phyloP scores from a whole-genome alignment of 2,329 filamentous ascomycete species.

The Claviceps africana region DNA sequence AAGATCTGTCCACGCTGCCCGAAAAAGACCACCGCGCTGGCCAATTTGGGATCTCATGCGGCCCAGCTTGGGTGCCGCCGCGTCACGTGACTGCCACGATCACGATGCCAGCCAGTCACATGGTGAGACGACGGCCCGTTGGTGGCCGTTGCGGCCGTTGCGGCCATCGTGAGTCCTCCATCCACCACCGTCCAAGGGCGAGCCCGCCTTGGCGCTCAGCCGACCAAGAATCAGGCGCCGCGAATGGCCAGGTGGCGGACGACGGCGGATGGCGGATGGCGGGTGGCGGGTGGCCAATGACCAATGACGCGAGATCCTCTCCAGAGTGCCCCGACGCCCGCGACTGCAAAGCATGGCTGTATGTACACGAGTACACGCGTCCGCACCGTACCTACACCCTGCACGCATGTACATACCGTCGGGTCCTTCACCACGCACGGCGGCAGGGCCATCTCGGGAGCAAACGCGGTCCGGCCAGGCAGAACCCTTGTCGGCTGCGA shows the following conservation, averaged over 20 bases:
- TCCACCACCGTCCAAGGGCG: background rate
- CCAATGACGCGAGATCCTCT: background rate
- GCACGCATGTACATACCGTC: too few species aligned
- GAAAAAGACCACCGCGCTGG: background rate
- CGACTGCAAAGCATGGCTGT: too few species aligned
- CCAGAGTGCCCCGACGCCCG: background rate
- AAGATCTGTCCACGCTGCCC: background rate
- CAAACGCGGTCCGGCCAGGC: slow-evolving; percentile 8
- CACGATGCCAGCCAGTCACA: background rate
- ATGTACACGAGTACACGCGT: too few species aligned
- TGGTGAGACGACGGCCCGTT: background rate
- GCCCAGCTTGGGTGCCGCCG: background rate
- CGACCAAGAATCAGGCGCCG: background rate
- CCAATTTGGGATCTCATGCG: background rate
- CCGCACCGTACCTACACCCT: too few species aligned
- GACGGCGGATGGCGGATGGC: too few species aligned
- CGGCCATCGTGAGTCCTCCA: background rate
- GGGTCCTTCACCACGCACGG: background rate
- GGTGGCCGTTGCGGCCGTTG: too few species aligned
- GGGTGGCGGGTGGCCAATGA: background rate
- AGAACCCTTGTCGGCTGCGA: slow-evolving; percentile 1
- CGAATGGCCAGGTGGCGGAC: background rate
- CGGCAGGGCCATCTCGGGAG: slow-evolving; percentile 8
- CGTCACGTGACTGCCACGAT: background rate
- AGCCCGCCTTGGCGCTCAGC: background rate